Percentiles rank a stretch among this genome's conserved stretches.
Conservation (phyloP, 768 basidiomycete genomes). For the Pulveroboletus frians region DNA sequence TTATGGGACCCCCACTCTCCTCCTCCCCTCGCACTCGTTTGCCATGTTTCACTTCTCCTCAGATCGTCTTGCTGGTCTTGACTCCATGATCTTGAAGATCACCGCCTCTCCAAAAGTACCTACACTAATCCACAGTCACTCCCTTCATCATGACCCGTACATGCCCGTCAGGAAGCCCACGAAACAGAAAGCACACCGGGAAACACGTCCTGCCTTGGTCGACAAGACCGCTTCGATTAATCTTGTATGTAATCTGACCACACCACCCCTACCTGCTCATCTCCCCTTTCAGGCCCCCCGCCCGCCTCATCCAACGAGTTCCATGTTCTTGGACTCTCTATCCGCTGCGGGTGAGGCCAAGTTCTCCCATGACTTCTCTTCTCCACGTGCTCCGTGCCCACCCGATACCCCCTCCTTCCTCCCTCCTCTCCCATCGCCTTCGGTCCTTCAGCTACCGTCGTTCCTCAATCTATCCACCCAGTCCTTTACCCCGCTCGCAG, state of each 20-base stretch:
- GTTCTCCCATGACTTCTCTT: constrained; percentile 9
- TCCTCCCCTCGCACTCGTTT: constrained; percentile 14
- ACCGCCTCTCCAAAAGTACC: constrained; percentile 25
- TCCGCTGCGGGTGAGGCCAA: constrained; percentile 4
- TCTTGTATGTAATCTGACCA: constrained; percentile 25
- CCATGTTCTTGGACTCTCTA: constrained; percentile 14
- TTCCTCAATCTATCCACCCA: constrained; percentile 31
- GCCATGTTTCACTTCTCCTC: constrained; percentile 34
- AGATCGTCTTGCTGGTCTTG: constrained; percentile 41
- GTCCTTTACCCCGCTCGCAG: constrained; percentile 13
- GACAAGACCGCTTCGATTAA: constrained; percentile 29
- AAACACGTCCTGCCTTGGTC: constrained; percentile 28
- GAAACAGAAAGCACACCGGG: constrained; percentile 17
- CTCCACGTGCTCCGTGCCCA: constrained; percentile 11
- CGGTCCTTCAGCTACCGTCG: constrained; percentile 36
- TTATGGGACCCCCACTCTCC: too few relatives aligned
- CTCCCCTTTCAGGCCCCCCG: constrained; percentile 9
- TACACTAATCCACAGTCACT: constrained; percentile 24
- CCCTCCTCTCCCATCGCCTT: constrained; percentile 34
- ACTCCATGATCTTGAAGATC: constrained; percentile 36
- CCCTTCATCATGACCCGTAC: constrained; percentile 14
- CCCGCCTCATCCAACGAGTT: constrained; percentile 11
- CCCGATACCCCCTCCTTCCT: constrained; percentile 21
- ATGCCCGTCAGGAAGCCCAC: constrained; percentile 21
- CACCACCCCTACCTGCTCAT: constrained; percentile 10